phyloP scores from a whole-genome alignment of 148 eudicot genomes.

The Selenicereus undatus region DNA sequence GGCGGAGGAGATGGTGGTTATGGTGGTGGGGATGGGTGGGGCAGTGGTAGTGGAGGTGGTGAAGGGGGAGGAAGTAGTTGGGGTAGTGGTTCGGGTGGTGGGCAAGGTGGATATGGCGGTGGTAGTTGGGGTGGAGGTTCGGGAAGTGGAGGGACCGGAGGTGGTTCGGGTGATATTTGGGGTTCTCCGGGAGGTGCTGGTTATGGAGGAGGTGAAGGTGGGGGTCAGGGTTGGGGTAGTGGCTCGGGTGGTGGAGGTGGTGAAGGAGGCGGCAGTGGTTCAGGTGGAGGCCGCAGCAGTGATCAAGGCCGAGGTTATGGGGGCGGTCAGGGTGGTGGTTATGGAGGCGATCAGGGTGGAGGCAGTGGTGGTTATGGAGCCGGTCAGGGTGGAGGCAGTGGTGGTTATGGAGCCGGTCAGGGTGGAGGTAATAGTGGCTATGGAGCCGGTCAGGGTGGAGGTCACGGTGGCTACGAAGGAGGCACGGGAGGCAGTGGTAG shows the following conservation, averaged over 20 bases:
- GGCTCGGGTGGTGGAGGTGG: too few relatives aligned
- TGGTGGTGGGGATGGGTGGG: neutral
- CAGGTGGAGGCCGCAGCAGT: neutral
- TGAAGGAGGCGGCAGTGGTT: neutral
- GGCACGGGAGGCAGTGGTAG: constrained; percentile 4
- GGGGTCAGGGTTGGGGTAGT: neutral
- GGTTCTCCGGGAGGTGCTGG: neutral
- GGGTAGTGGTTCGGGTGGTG: too few relatives aligned
- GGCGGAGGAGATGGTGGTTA: neutral
- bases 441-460: constrained; percentile 5
- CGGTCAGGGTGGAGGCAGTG: constrained; percentile 4
- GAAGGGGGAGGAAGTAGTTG: too few relatives aligned
- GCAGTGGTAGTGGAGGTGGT: too few relatives aligned
- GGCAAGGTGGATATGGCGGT: neutral
- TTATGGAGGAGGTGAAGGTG: neutral
- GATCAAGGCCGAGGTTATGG: neutral
- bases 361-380: neutral
- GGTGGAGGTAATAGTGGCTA: constrained; percentile 5
- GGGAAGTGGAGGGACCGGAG: neutral
- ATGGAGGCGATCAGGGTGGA: constrained; percentile 6
- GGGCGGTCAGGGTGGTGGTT: neutral
- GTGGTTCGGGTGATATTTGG: neutral
- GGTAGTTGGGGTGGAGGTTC: constrained; percentile 9
- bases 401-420: constrained; percentile 8
- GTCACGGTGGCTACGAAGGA: constrained; percentile 9